Evolutionary conservation across 164 flowering plant species (phyloP).

Genomic region (Vitis labrusca): DNA sequence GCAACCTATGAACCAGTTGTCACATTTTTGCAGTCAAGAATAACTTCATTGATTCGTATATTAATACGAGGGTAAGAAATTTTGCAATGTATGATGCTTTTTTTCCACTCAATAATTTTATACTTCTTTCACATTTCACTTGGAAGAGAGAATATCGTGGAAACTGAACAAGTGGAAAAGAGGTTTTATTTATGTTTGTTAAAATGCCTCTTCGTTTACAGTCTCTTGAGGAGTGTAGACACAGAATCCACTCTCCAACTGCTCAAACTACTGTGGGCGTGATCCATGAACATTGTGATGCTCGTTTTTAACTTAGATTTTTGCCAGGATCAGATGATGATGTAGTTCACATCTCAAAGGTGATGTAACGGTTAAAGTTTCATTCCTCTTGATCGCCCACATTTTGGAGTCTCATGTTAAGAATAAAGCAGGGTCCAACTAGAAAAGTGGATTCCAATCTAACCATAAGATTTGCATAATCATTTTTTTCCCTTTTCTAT

Average conservation of each 20-base stretch:
- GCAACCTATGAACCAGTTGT: slow-evolving; percentile 3
- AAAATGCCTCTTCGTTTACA: neutral
- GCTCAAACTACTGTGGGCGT: neutral
- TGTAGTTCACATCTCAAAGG: too few relatives aligned
- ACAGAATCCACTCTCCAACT: neutral
- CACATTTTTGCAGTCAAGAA: neutral
- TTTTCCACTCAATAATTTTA: neutral
- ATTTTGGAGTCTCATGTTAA: too few relatives aligned
- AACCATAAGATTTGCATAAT: too few relatives aligned
- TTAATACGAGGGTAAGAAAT: slow-evolving; percentile 6
- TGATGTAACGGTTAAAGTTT: too few relatives aligned
- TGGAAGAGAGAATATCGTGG: neutral
- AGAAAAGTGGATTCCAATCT: too few relatives aligned
- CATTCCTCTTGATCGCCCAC: too few relatives aligned
- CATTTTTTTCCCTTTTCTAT: too few relatives aligned
- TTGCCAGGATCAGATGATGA: too few relatives aligned
- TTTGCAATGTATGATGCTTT: slow-evolving; percentile 11
- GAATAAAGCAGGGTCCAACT: too few relatives aligned
- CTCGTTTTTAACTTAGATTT: too few relatives aligned
- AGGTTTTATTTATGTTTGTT: neutral
- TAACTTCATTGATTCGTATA: neutral
- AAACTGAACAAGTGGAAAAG: neutral
- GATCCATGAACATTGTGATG: too few relatives aligned
- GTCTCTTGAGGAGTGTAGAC: neutral
- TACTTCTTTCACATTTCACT: too few relatives aligned